A percentile compares a stretch with the other conserved stretches of the same genome.
Conservation (phyloP, 1,284 basidiomycete genomes). For the Papiliotrema fonsecae region DNA sequence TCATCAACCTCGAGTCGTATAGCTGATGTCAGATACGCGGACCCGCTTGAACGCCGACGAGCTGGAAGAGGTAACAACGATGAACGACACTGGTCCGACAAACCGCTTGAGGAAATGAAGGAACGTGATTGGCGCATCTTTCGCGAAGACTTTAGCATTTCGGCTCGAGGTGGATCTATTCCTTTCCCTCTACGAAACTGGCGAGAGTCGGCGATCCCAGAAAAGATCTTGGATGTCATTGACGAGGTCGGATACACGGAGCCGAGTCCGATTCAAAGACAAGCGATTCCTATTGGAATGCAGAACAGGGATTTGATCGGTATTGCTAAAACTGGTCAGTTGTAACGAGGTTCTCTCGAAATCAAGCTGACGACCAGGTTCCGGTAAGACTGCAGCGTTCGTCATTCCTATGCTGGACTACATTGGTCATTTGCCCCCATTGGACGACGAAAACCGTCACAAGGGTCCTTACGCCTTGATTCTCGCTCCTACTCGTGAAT, state of each 20-base stretch:
- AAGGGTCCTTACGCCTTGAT: constrained; percentile 92
- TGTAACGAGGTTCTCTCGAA: not conserved
- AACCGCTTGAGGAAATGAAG: constrained; percentile 86
- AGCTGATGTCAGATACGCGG: constrained; percentile 56
- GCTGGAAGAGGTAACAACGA: constrained; percentile 78
- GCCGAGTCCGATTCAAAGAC: constrained; percentile 92
- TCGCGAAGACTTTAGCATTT: constrained; percentile 95
- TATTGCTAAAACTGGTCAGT: constrained; percentile 88
- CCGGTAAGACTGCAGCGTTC: constrained; percentile 98
- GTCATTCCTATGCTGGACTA: constrained; percentile 97
- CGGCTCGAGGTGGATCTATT: constrained; percentile 83
- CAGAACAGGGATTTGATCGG: constrained; percentile 96
- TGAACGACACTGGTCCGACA: constrained; percentile 97
- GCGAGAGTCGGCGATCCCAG: constrained; percentile 80
- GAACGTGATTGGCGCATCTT: constrained; percentile 99
- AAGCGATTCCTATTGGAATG: constrained; percentile 95
- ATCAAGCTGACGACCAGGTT: constrained; percentile 56
- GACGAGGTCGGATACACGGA: constrained; percentile 93
- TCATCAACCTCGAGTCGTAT: not conserved
- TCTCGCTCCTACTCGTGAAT: constrained; percentile 90
- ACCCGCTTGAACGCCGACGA: constrained; percentile 71
- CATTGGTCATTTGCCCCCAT: constrained; percentile 75
- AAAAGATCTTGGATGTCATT: constrained; percentile 72
- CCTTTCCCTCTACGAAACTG: constrained; percentile 89
- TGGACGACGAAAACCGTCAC: constrained; percentile 87